A percentile compares a stretch with the other conserved stretches of the same genome.
Evolutionary conservation across 1,284 basidiomycete species (phyloP).

Genomic region (Ganoderma resinaceum): DNA sequence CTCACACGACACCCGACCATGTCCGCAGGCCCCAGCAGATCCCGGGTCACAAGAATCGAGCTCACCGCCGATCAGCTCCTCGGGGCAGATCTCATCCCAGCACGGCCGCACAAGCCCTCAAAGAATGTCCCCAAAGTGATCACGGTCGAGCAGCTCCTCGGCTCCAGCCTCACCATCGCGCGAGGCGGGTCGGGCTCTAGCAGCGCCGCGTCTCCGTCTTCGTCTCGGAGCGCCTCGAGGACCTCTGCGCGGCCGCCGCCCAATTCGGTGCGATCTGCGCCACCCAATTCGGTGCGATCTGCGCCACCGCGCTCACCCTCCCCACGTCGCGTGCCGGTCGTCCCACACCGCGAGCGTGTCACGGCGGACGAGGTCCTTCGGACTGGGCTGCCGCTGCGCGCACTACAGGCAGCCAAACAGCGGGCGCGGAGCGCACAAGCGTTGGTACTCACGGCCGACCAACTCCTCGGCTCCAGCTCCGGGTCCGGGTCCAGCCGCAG

Average conservation of each 20-base stretch:
- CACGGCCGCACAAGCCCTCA: slow-evolving; percentile 18
- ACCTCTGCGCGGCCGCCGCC: not conserved
- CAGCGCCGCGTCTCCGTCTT: slow-evolving; percentile 2
- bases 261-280: not conserved
- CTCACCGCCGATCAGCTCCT: slow-evolving; percentile 32
- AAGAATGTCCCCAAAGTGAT: slow-evolving; percentile 18
- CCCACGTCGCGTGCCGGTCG: slow-evolving; percentile 1
- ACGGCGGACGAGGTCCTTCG: slow-evolving; percentile 29
- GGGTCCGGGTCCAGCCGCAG: not conserved
- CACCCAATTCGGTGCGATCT: not conserved
- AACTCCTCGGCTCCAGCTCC: not conserved
- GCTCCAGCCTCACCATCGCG: slow-evolving; percentile 26
- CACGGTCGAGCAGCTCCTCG: slow-evolving; percentile 30
- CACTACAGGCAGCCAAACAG: slow-evolving; percentile 29
- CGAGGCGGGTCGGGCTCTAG: not conserved
- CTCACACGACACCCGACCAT: slow-evolving; percentile 7
- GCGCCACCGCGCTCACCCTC: slow-evolving; percentile 7
- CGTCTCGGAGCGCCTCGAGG: slow-evolving; percentile 6
- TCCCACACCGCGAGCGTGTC: slow-evolving; percentile 20
- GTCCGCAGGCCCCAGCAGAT: slow-evolving; percentile 24
- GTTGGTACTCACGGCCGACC: slow-evolving; percentile 14
- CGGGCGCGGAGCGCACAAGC: slow-evolving; percentile 22
- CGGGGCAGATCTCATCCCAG: slow-evolving; percentile 24
- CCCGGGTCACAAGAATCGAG: slow-evolving; percentile 25
- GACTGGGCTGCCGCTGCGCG: slow-evolving; percentile 28